Percentiles rank a stretch among this genome's conserved stretches.
phyloP scores from a whole-genome alignment of 306 rosid species.

The Glycine latifolia region DNA sequence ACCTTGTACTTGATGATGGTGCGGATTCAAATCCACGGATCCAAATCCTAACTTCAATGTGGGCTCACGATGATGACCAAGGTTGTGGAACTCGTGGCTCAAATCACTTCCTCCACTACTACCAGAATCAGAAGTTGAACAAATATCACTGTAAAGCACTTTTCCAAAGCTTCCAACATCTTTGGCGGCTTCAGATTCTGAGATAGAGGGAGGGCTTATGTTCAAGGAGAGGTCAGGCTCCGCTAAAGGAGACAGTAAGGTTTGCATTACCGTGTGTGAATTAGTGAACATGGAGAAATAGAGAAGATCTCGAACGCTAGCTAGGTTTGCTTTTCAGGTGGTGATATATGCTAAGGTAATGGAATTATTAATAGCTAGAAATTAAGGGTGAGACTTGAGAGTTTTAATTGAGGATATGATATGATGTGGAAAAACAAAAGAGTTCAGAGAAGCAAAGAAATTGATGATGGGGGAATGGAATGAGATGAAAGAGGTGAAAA shows the following conservation, averaged over 20 bases:
- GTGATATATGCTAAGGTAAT: slow-evolving; percentile 1
- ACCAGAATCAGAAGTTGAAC: slow-evolving; percentile 74
- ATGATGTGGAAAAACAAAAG: neutral
- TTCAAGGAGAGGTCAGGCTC: slow-evolving; percentile 92
- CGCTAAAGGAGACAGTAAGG: slow-evolving; percentile 51
- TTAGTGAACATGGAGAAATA: slow-evolving; percentile 49
- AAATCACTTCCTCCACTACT: slow-evolving; percentile 79
- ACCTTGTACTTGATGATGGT: slow-evolving; percentile 39
- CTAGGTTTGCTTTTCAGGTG: neutral
- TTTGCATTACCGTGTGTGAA: slow-evolving; percentile 47
- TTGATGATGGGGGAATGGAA: neutral
- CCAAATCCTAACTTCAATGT: slow-evolving; percentile 71
- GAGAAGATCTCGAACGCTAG: neutral
- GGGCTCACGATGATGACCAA: slow-evolving; percentile 45
- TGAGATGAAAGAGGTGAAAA: slow-evolving; percentile 36
- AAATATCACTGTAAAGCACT: slow-evolving; percentile 49
- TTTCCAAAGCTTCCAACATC: slow-evolving; percentile 43
- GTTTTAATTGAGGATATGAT: neutral
- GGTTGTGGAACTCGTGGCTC: slow-evolving; percentile 63
- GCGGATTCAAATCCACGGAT: slow-evolving; percentile 46
- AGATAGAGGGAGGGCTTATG: slow-evolving; percentile 71
- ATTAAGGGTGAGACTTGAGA: neutral
- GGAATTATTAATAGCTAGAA: neutral
- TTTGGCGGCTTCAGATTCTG: slow-evolving; percentile 48
- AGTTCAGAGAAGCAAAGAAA: neutral